Percentiles rank a stretch among this genome's conserved stretches.
phyloP scores from a whole-genome alignment of 805 yeast genomes.

The Kluyveromyces wickerhamii region DNA sequence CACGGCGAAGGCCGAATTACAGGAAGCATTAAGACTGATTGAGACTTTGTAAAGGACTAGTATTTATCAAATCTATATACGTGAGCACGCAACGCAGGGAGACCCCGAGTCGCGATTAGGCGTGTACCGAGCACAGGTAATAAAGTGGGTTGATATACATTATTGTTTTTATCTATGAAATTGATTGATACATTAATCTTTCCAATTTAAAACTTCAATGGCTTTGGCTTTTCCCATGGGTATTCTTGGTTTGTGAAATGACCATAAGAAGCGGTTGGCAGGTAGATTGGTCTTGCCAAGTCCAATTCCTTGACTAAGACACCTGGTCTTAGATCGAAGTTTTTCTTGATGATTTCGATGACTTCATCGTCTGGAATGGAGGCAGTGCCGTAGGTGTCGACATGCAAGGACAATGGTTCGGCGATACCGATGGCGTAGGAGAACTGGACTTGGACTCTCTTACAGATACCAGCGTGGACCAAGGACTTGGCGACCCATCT shows the following conservation, averaged over 20 bases:
- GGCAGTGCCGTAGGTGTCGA: slow-evolving; percentile 97
- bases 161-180: no score
- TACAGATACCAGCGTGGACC: slow-evolving; percentile 89
- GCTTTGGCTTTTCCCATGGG: slow-evolving; percentile 98
- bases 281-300: slow-evolving; percentile 98
- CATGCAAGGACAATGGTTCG: slow-evolving; percentile 95
- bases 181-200: no score
- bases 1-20: slow-evolving; percentile 59
- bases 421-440: slow-evolving; percentile 99
- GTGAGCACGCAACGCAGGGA: no score
- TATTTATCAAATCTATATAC: no score
- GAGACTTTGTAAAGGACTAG: slow-evolving; percentile 8
- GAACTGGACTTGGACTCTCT: slow-evolving; percentile 96
- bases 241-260: slow-evolving; percentile 98
- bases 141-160: no score
- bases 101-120: no score
- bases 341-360: slow-evolving; percentile 82
- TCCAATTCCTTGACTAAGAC: slow-evolving; percentile 93
- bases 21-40: slow-evolving; percentile 42
- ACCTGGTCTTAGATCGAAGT: slow-evolving; percentile 99
- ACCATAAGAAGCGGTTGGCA: slow-evolving; percentile 98
- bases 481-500: slow-evolving; percentile 99
- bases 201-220: slow-evolving; percentile 46
- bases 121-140: no score
- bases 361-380: slow-evolving; percentile 81